A percentile compares a stretch with the other conserved stretches of the same genome.
Conservation (phyloP, 2,329 filamentous ascomycete species). For the Apiospora kogelbergensis region DNA sequence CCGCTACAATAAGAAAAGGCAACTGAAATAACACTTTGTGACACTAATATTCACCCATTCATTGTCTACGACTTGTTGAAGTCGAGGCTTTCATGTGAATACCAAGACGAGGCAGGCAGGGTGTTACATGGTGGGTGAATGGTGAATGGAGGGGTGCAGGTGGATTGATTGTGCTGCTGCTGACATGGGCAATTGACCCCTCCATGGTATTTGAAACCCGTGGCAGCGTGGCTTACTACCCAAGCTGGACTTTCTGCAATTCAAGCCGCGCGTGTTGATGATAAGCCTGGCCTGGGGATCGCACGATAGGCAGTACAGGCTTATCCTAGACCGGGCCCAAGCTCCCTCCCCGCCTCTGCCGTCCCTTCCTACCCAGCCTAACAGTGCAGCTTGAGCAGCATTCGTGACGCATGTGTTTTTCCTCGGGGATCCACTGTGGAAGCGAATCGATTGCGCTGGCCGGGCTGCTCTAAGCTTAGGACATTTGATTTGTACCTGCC, state of each 20-base stretch:
- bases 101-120: too few species aligned
- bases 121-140: too few species aligned
- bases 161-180: neutral
- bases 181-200: slow-evolving; percentile 1
- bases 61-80: too few species aligned
- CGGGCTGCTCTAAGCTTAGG: neutral
- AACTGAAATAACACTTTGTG: too few species aligned
- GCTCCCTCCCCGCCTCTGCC: slow-evolving; percentile 5
- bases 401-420: slow-evolving; percentile 7
- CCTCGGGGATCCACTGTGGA: neutral
- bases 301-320: neutral
- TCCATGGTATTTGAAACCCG: neutral
- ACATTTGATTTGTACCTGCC: slow-evolving; percentile 4
- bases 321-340: neutral
- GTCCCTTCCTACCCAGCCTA: neutral
- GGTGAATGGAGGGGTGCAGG: neutral
- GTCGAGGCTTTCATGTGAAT: too few species aligned
- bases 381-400: neutral
- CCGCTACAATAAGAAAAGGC: too few species aligned
- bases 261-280: neutral
- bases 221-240: neutral
- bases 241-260: neutral
- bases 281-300: neutral
- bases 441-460: slow-evolving; percentile 8
- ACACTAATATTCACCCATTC: too few species aligned